These are phyloP conservation scores for Tremella fuciformis DNA, from an alignment of 768 basidiomycete genomes.

Conservation along the genomic window DNA sequence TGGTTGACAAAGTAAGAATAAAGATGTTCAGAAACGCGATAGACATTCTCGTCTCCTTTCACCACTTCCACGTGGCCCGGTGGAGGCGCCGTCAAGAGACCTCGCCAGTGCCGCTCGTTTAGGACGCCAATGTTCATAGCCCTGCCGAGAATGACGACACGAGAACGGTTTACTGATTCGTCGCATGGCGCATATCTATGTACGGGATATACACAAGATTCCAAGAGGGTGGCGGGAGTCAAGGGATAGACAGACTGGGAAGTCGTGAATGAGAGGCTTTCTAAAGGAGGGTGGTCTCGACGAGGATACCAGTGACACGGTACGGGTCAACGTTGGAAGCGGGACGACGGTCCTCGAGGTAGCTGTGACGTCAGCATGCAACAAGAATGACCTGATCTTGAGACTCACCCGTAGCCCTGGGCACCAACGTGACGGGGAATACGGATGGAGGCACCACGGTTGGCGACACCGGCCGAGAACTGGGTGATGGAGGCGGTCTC, in stretches of 20 bases:
- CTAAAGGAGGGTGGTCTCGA: conserved; percentile 66
- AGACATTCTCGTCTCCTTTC: no score
- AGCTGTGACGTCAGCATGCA: conserved; percentile 61
- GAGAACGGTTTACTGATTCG: no score
- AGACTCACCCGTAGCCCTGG: conserved; percentile 65
- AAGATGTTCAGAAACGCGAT: neutral
- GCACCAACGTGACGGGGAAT: conserved; percentile 89
- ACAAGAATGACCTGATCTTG: neutral
- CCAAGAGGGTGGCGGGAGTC: no score
- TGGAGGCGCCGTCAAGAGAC: no score
- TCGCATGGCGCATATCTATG: no score
- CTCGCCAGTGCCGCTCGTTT: no score
- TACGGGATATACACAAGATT: no score
- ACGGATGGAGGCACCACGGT: conserved; percentile 79
- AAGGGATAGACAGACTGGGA: no score
- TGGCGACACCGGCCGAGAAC: conserved; percentile 93
- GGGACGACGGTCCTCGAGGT: conserved; percentile 93
- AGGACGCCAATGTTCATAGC: no score
- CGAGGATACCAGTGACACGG: conserved; percentile 67
- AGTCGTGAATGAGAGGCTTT: no score
- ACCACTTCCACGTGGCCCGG: no score
- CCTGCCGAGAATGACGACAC: no score
- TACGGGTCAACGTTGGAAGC: conserved; percentile 99
- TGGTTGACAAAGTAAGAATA: neutral
- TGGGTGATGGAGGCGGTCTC: conserved; percentile 91